These are phyloP conservation scores for Microsporum canis DNA, from an alignment of 2,329 filamentous ascomycete genomes.

Conservation along the genomic window DNA sequence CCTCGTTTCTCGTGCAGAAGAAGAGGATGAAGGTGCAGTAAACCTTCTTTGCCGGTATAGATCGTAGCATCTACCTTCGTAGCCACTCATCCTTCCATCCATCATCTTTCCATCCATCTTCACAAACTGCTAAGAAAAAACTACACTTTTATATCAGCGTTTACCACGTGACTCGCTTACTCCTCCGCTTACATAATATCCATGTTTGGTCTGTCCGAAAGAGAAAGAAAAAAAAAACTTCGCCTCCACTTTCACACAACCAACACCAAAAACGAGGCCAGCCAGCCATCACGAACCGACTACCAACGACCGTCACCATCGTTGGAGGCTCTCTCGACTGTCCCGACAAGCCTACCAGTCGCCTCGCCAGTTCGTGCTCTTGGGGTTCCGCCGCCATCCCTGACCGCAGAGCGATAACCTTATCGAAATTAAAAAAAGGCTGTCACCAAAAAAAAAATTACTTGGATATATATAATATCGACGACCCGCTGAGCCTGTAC, in stretches of 20 bases:
- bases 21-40: no score
- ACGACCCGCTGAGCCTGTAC: background rate
- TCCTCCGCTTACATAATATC: background rate
- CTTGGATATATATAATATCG: background rate
- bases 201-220: background rate
- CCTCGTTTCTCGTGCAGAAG: no score
- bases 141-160: no score
- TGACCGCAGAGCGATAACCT: background rate
- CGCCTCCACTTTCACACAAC: background rate
- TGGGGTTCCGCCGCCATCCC: background rate
- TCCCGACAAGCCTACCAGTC: background rate
- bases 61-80: no score
- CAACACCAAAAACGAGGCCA: background rate
- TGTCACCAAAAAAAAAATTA: background rate
- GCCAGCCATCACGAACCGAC: background rate
- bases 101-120: no score
- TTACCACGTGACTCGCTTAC: constrained; percentile 1
- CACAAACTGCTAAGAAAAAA: no score
- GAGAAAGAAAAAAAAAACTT: background rate
- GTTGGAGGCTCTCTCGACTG: background rate
- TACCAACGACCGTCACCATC: background rate
- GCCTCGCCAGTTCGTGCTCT: background rate
- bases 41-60: no score
- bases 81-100: no score
- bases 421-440: background rate